These are phyloP conservation scores for Arxiozyma heterogenica DNA, from an alignment of 1,139 yeast genomes.

Conservation along the genomic window DNA sequence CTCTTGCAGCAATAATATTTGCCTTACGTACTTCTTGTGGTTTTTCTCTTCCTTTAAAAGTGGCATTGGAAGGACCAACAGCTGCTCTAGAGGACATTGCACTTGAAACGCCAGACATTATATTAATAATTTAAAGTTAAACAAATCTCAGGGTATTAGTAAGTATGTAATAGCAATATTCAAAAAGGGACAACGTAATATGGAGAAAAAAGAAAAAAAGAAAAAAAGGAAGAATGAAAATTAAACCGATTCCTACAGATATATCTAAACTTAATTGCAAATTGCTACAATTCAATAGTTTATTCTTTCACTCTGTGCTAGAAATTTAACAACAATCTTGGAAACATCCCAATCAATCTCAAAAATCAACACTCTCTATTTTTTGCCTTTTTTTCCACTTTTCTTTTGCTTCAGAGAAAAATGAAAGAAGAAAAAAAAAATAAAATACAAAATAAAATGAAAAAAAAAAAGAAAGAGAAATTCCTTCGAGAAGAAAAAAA, in stretches of 20 bases:
- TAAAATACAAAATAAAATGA: too few species aligned
- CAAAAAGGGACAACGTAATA: too few species aligned
- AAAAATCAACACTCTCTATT: background rate
- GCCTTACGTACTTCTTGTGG: conserved; percentile 95
- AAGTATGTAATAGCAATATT: too few species aligned
- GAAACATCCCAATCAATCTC: background rate
- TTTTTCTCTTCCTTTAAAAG: conserved; percentile 89
- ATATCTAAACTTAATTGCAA: background rate
- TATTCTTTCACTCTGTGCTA: background rate
- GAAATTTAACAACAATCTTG: background rate
- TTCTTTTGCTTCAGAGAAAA: too few species aligned
- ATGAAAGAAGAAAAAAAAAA: background rate
- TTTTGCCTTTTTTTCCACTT: background rate
- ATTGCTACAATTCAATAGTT: background rate
- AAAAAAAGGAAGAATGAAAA: too few species aligned
- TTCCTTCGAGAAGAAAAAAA: too few species aligned
- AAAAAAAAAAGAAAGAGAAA: too few species aligned
- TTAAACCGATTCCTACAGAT: background rate
- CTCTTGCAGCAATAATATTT: conserved; percentile 90
- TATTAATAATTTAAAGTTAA: background rate
- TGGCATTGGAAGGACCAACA: conserved; percentile 60
- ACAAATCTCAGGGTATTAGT: background rate
- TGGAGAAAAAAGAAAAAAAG: too few species aligned
- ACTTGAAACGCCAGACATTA: background rate
- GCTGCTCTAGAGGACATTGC: background rate